Percentiles rank a stretch among this genome's conserved stretches.
Conservation (phyloP, 495 filamentous ascomycete species). For the Parathielavia appendiculata region DNA sequence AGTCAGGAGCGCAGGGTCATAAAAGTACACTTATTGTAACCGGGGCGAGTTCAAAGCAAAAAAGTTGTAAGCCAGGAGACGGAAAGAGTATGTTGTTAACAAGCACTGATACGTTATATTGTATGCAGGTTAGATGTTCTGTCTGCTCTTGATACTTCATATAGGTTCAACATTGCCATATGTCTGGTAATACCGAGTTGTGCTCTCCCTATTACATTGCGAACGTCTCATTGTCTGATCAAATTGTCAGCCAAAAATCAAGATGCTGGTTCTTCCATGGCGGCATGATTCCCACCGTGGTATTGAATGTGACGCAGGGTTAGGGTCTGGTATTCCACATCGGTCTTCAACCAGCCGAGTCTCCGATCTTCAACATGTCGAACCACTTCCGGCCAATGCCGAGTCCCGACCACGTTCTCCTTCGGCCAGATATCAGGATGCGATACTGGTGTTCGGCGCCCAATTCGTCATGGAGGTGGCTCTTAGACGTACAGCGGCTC, state of each 20-base stretch:
- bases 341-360: conserved; percentile 9
- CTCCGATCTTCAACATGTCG: conserved; percentile 13
- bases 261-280: too few relatives aligned
- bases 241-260: too few relatives aligned
- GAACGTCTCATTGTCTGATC: too few relatives aligned
- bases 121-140: too few relatives aligned
- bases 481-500: conserved; percentile 22
- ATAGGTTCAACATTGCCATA: not conserved
- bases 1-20: not conserved
- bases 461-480: conserved; percentile 29
- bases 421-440: conserved; percentile 15
- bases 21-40: not conserved
- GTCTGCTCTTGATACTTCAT: too few relatives aligned
- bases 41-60: not conserved
- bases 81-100: not conserved
- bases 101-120: too few relatives aligned
- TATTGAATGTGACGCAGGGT: conserved; percentile 1
- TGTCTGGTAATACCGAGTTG: not conserved
- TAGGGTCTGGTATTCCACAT: not conserved
- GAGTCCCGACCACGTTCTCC: not conserved
- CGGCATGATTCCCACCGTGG: too few relatives aligned
- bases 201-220: not conserved
- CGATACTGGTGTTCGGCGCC: not conserved
- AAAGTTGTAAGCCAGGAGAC: not conserved
- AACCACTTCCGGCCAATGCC: conserved; percentile 10